Conservation (phyloP, 2,329 filamentous ascomycete genomes). For the Phoma sp. region DNA sequence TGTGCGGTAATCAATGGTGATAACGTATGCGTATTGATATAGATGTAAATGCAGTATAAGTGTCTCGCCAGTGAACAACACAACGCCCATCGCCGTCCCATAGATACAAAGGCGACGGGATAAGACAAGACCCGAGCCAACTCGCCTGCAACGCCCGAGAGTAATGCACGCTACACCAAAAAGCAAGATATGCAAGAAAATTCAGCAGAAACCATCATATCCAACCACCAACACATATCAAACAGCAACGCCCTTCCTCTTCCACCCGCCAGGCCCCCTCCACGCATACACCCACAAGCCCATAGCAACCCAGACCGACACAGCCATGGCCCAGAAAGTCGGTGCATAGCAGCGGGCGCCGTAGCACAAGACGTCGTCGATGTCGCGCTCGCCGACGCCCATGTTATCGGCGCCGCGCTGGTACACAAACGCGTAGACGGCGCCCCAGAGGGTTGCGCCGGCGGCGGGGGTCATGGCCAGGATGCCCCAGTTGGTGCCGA, state of each 20-base stretch:
- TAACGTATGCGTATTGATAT: too few relatives aligned
- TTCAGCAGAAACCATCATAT: too few relatives aligned
- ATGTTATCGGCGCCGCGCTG: conserved; percentile 65
- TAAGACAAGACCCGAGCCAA: too few relatives aligned
- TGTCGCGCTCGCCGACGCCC: conserved; percentile 40
- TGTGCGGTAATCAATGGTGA: too few relatives aligned
- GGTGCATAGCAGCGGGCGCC: conserved; percentile 79
- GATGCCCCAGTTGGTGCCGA: conserved; percentile 97
- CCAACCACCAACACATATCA: conserved; percentile 20
- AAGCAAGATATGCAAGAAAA: not conserved
- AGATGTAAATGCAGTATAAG: too few relatives aligned
- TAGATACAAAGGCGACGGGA: too few relatives aligned
- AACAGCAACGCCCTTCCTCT: conserved; percentile 74
- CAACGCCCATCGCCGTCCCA: too few relatives aligned
- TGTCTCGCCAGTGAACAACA: too few relatives aligned
- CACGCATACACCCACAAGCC: conserved; percentile 77
- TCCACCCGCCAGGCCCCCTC: conserved; percentile 80
- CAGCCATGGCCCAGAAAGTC: conserved; percentile 86
- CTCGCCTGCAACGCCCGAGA: too few relatives aligned
- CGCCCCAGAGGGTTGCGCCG: conserved; percentile 87
- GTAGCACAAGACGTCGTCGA: conserved; percentile 70
- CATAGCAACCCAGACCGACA: conserved; percentile 80
- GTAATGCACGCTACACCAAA: too few relatives aligned
- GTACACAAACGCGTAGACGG: conserved; percentile 85
- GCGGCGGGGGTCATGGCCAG: conserved; percentile 89